Evolutionary conservation across 2,329 filamentous ascomycete genomes (phyloP).

Genomic region (Neofusicoccum umdonicola): DNA sequence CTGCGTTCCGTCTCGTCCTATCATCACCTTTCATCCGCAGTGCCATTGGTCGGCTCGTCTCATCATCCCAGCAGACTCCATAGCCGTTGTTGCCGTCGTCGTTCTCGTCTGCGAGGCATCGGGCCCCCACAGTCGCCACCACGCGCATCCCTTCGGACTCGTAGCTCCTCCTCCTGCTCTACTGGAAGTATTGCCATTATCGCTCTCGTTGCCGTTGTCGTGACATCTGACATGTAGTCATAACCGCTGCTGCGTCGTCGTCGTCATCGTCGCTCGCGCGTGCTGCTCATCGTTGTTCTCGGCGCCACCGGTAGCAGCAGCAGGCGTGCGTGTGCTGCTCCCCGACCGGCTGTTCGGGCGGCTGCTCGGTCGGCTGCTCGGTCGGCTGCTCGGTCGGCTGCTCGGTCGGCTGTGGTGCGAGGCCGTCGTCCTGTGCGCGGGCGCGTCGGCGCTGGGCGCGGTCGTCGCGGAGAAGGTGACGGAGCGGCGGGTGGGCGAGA

Average conservation of each 20-base stretch:
- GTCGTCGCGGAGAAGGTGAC: conserved; percentile 1
- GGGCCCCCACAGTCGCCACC: neutral
- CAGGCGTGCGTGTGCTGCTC: neutral
- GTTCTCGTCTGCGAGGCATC: neutral
- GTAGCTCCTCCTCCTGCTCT: neutral
- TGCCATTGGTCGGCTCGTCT: neutral
- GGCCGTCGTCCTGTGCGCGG: neutral
- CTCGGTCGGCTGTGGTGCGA: conserved; percentile 1
- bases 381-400: neutral
- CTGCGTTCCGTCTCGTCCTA: no score
- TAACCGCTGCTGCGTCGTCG: neutral
- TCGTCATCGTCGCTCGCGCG: neutral
- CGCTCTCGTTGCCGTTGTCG: neutral
- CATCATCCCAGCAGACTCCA: neutral
- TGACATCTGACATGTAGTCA: neutral
- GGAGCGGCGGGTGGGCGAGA: neutral
- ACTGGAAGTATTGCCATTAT: neutral
- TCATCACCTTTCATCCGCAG: no score
- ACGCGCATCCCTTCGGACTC: neutral
- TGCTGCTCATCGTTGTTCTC: neutral
- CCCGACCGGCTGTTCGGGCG: neutral
- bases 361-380: neutral
- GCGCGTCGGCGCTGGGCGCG: neutral
- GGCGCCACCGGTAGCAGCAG: neutral
- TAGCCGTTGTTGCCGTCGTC: neutral